A percentile compares a stretch with the other conserved stretches of the same genome.
These are phyloP conservation scores for Colletotrichum paranaense DNA, from an alignment of 2,329 filamentous ascomycete genomes.

Conservation along the genomic window DNA sequence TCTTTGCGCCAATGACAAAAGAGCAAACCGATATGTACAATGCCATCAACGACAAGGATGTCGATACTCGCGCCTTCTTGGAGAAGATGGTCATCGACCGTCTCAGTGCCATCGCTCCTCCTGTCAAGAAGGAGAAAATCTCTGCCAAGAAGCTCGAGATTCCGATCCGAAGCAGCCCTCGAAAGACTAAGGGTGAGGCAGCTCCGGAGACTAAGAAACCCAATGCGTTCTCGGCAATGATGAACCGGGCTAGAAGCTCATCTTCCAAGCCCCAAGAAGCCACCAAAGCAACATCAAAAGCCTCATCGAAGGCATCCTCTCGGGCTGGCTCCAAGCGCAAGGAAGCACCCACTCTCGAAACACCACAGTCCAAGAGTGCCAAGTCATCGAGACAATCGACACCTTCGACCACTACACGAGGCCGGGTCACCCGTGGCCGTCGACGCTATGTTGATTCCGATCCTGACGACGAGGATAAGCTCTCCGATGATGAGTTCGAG, in stretches of 20 bases:
- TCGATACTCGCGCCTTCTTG: constrained; percentile 78
- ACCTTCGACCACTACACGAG: constrained; percentile 67
- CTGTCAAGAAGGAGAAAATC: constrained; percentile 45
- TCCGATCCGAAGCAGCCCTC: constrained; percentile 50
- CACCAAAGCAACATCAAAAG: constrained; percentile 31
- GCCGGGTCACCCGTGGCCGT: constrained; percentile 54
- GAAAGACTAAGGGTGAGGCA: constrained; percentile 42
- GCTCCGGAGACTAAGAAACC: constrained; percentile 37
- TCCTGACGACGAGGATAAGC: constrained; percentile 63
- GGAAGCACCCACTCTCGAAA: constrained; percentile 43
- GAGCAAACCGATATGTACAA: constrained; percentile 93
- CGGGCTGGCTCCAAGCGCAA: constrained; percentile 46
- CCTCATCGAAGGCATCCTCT: constrained; percentile 36
- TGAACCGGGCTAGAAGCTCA: constrained; percentile 47
- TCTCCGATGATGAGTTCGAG: constrained; percentile 90
- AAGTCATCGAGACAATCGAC: constrained; percentile 83
- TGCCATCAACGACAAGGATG: constrained; percentile 66
- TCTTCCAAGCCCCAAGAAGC: constrained; percentile 39
- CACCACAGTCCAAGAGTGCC: constrained; percentile 70
- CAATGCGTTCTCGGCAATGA: constrained; percentile 67
- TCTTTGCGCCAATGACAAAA: constrained; percentile 91
- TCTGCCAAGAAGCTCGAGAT: constrained; percentile 41
- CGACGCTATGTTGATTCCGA: constrained; percentile 65
- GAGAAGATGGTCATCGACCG: constrained; percentile 81
- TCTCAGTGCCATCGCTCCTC: constrained; percentile 56